These are phyloP conservation scores for Rhodomyrtus tomentosa DNA, from an alignment of 345 rosid species.

Conservation along the genomic window DNA sequence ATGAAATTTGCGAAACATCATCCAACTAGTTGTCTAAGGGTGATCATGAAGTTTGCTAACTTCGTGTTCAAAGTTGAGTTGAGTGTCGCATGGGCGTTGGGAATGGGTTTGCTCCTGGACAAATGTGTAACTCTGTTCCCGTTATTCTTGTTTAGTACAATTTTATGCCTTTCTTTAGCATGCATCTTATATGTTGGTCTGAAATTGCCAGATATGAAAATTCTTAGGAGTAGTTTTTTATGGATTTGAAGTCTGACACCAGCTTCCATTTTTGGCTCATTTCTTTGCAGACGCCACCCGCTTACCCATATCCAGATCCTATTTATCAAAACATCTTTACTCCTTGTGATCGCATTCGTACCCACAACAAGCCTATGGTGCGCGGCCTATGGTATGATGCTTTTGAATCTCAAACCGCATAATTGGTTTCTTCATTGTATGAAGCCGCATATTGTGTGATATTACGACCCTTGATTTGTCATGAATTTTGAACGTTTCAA, in stretches of 20 bases:
- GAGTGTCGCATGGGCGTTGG: background rate
- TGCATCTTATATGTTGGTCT: background rate
- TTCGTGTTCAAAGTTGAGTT: background rate
- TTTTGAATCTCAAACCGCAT: background rate
- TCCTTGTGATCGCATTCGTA: slow-evolving; percentile 59
- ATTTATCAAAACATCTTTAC: slow-evolving; percentile 88
- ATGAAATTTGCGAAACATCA: background rate
- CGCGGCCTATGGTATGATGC: slow-evolving; percentile 51
- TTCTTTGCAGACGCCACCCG: slow-evolving; percentile 47
- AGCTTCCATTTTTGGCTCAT: slow-evolving; percentile 7
- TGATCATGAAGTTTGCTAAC: background rate
- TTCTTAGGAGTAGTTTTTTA: background rate
- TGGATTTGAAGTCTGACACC: background rate
- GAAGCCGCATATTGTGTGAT: background rate
- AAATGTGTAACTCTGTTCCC: background rate
- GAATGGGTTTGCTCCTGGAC: background rate
- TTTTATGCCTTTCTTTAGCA: too few species aligned
- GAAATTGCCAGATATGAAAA: background rate
- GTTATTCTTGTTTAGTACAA: background rate
- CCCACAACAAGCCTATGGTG: slow-evolving; percentile 68
- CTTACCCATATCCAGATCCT: slow-evolving; percentile 90
- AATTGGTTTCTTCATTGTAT: background rate
- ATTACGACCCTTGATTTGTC: background rate
- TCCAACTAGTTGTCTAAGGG: background rate
- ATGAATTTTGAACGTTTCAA: background rate